Evolutionary conservation across 495 filamentous ascomycete genomes (phyloP), one percentile per base, ranked within the genome.

Genomic region (Barbatosphaeria neglecta): DNA sequence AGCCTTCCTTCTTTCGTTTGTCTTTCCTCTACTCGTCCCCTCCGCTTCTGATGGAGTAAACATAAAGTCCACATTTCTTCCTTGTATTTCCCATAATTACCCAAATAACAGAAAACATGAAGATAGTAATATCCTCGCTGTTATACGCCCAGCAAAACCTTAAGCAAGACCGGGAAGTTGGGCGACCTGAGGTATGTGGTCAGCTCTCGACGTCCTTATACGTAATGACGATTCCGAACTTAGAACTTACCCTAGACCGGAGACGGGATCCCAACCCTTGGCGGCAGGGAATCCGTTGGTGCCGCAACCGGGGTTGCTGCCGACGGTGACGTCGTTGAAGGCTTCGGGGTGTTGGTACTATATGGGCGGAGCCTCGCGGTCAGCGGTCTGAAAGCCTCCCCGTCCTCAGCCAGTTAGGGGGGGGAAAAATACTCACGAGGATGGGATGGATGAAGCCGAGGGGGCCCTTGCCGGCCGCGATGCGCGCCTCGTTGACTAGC

Each of bases 251-350:
- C 80, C 79, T 45, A 82, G 52, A 11, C 80, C 80, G 10, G 74
- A 82, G 10, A 80, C 77, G 15, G 80, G 78, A 62, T 84, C 80
- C 80, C 80, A 82, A 15, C 75, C 75, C 49, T 63, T 47, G 8
- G 61, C 68, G 7, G 69, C 70, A 19, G 49, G 49, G 53, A 83
- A 84, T 0, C 77, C 80, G 11, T 60, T 38, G 4, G 73, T 75
- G 27, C 68, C 68, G 56, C 82, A 86, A 3, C 82, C 68, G 2
- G 70, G 72, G 54, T 84, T 84, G 2, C 61, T 70, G 0, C 83
- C 83, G 11, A 51, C 55, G 9, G 68, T 78, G 40, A 87, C 69
- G 58, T 86, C 82, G 44, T 75, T 77, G 41, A 86, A 67, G 0
- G 73, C 69, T 22, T 71, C 72, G 0, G 80, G 77, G 53, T 85